Percentiles rank a stretch among this genome's conserved stretches.
Evolutionary conservation across 305 asterid genomes (phyloP).

Genomic region (Fraxinus sp.): DNA sequence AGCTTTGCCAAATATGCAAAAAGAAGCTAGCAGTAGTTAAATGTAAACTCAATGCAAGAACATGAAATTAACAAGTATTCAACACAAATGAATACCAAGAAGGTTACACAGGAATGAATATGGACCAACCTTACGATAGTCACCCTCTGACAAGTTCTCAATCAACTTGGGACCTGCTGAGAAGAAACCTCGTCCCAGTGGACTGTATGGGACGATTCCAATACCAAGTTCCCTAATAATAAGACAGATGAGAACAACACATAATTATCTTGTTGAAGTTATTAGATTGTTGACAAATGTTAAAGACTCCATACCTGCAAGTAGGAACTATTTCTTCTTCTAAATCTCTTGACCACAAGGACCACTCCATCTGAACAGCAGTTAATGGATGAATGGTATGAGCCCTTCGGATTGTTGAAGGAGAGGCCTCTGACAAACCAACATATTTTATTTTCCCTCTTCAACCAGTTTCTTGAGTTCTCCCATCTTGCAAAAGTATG

Average conservation of each 20-base stretch:
- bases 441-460: conserved; percentile 38
- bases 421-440: conserved; percentile 35
- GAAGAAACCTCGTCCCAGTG: conserved; percentile 40
- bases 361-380: conserved; percentile 37
- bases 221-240: conserved; percentile 39
- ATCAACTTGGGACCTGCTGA: conserved; percentile 36
- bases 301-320: conserved; percentile 25
- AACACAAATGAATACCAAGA: not conserved
- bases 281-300: not conserved
- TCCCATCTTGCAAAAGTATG: conserved; percentile 26
- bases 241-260: not conserved
- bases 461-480: conserved; percentile 38
- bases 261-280: not conserved
- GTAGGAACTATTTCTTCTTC: conserved; percentile 36
- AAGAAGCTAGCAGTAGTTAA: not conserved
- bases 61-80: not conserved
- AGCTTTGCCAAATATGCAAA: not conserved
- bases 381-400: conserved; percentile 37
- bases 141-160: conserved; percentile 28
- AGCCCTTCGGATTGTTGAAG: conserved; percentile 39
- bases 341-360: conserved; percentile 36
- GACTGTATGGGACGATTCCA: conserved; percentile 45
- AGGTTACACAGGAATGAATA: not conserved
- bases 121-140: conserved; percentile 33
- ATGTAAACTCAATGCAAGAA: not conserved